Evolutionary conservation across 345 rosid species (phyloP).

Genomic region (Arabis alpina): DNA sequence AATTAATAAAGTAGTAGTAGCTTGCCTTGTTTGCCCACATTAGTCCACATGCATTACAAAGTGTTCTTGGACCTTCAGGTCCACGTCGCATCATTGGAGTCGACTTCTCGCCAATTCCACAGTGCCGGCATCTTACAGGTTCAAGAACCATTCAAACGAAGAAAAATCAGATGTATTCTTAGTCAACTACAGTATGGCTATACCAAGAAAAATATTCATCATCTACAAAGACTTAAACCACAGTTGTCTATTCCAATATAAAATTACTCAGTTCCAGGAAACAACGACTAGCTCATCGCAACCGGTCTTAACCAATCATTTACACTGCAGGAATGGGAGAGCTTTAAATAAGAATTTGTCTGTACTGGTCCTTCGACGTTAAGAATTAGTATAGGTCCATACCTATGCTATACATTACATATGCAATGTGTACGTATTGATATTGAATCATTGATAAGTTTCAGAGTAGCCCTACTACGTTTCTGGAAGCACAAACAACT

Average conservation of each 20-base stretch:
- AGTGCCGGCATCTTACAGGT: constrained; percentile 58
- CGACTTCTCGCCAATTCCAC: constrained; percentile 63
- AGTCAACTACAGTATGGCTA: constrained; percentile 3
- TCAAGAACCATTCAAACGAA: constrained; percentile 25
- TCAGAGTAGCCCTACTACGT: constrained; percentile 1
- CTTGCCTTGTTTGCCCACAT: constrained; percentile 80
- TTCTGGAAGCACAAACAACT: constrained; percentile 5
- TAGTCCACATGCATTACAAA: constrained; percentile 78
- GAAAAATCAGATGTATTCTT: constrained; percentile 15
- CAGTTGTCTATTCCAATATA: background rate
- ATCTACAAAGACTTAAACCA: constrained; percentile 6
- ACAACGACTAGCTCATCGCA: background rate
- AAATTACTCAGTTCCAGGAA: background rate
- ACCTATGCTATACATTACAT: background rate
- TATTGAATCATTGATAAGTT: background rate
- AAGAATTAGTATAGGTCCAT: background rate
- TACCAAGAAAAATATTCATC: constrained; percentile 9
- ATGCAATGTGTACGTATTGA: background rate
- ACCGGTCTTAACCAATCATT: constrained; percentile 11
- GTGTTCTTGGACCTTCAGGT: constrained; percentile 78
- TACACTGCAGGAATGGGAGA: constrained; percentile 5
- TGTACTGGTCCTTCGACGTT: background rate
- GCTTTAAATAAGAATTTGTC: background rate
- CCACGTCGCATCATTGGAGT: constrained; percentile 80
- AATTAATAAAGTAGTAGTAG: background rate